phyloP scores from a whole-genome alignment of 2,329 filamentous ascomycete species.

The Periconia sp. region DNA sequence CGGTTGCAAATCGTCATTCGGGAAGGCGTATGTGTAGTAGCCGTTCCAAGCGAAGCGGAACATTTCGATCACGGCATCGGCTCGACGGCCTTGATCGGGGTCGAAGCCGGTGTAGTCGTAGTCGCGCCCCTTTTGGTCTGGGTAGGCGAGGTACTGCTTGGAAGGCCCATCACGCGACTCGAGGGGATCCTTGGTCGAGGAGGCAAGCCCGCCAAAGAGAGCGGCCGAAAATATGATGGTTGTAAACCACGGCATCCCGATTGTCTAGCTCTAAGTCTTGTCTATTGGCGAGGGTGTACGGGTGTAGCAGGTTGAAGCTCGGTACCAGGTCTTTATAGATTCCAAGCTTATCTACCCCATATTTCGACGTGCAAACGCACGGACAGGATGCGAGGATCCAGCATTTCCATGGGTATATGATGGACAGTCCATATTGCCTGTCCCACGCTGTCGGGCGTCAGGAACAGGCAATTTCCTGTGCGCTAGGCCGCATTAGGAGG shows the following conservation, averaged over 20 bases:
- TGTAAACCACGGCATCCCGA: no score
- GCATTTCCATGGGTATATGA: no score
- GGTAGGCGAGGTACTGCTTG: slow-evolving; percentile 17
- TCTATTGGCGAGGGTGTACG: no score
- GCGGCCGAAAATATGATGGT: not conserved
- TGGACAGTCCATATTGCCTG: slow-evolving; percentile 3
- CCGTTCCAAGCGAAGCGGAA: slow-evolving; percentile 44
- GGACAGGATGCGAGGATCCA: no score
- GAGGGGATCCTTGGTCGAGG: not conserved
- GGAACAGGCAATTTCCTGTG: slow-evolving; percentile 12
- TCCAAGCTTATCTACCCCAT: slow-evolving; percentile 9
- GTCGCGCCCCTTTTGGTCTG: slow-evolving; percentile 20
- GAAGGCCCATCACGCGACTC: slow-evolving; percentile 4
- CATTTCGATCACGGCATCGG: slow-evolving; percentile 27
- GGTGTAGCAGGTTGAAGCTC: no score
- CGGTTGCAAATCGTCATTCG: slow-evolving; percentile 36
- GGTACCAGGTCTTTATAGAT: no score
- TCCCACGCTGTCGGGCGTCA: slow-evolving; percentile 5
- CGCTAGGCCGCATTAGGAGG: slow-evolving; percentile 12
- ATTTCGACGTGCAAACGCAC: not conserved
- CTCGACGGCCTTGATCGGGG: slow-evolving; percentile 19
- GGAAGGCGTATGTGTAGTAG: slow-evolving; percentile 40
- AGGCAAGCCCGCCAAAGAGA: slow-evolving; percentile 2
- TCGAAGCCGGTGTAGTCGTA: slow-evolving; percentile 25
- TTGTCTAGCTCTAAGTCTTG: no score